Percentiles rank a stretch among this genome's conserved stretches.
Evolutionary conservation across 2,329 filamentous ascomycete species (phyloP).

Genomic region (Mycosphaerelloides madeirae): DNA sequence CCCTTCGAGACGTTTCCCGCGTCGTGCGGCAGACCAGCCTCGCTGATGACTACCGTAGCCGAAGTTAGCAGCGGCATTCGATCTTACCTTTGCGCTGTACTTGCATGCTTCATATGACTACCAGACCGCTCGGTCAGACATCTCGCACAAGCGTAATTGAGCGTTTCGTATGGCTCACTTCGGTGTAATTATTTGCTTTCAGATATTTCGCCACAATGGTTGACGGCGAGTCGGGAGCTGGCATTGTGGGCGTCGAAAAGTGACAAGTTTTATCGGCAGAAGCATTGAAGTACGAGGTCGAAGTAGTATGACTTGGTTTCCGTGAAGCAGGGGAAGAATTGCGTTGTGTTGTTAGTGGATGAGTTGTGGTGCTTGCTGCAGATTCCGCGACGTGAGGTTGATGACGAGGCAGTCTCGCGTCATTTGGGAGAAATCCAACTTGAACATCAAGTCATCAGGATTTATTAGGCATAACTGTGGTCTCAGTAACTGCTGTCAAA

Average conservation of each 20-base stretch:
- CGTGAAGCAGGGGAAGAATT: no score
- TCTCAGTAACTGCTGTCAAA: no score
- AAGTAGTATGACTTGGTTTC: no score
- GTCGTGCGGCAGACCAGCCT: conserved; percentile 51
- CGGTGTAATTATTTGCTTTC: conserved; percentile 33
- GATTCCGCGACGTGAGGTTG: no score
- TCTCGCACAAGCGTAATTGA: conserved; percentile 5
- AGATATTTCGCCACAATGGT: conserved; percentile 36
- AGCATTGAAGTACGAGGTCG: no score
- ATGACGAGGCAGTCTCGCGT: no score
- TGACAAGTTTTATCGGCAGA: no score
- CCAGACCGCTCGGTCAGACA: conserved; percentile 10
- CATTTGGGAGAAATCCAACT: no score
- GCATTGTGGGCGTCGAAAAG: conserved; percentile 21
- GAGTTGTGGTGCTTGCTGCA: no score
- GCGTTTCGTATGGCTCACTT: conserved; percentile 21
- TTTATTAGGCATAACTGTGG: no score
- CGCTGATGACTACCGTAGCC: conserved; percentile 44
- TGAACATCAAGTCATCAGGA: no score
- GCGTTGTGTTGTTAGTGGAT: no score
- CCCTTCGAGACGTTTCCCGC: conserved; percentile 41
- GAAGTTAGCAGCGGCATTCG: not conserved
- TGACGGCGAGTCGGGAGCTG: conserved; percentile 32
- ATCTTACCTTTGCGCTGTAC: not conserved
- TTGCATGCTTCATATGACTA: conserved; percentile 51